Conservation (phyloP, 1,284 basidiomycete species). For the Meira nashicola region DNA sequence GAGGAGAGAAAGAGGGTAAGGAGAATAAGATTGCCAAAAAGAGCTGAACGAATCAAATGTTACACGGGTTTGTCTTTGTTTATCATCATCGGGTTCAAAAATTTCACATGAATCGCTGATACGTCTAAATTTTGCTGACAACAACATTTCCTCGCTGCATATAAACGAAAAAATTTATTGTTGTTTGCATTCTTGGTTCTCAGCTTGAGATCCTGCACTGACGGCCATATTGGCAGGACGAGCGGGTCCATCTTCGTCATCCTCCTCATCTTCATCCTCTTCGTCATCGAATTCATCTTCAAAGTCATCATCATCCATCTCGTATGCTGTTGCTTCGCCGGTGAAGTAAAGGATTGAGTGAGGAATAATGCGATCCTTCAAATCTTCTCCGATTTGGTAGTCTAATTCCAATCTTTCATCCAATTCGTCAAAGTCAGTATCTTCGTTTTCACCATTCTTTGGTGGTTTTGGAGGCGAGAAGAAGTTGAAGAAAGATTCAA, state of each 20-base stretch:
- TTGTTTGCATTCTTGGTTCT: conserved; percentile 37
- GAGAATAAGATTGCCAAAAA: not conserved
- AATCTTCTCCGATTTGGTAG: conserved; percentile 96
- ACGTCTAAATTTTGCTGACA: no score
- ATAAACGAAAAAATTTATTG: no score
- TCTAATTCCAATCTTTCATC: conserved; percentile 89
- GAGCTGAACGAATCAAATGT: not conserved
- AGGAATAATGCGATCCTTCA: conserved; percentile 95
- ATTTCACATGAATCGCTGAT: no score
- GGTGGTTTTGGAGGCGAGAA: conserved; percentile 51
- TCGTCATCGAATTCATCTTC: conserved; percentile 63
- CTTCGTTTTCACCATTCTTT: conserved; percentile 73
- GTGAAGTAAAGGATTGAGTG: conserved; percentile 84
- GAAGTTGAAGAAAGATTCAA: conserved; percentile 53
- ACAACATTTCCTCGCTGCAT: no score
- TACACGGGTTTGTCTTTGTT: no score
- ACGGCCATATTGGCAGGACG: conserved; percentile 7
- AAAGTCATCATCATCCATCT: conserved; percentile 58
- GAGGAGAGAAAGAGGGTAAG: conserved; percentile 4
- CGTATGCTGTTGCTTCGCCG: conserved; percentile 88
- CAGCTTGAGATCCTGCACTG: conserved; percentile 8
- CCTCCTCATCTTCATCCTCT: conserved; percentile 54
- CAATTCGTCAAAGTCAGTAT: conserved; percentile 96
- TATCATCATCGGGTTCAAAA: no score
- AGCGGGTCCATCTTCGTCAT: conserved; percentile 43